These are phyloP conservation scores for Leucosporidium creatinivorum DNA, from an alignment of 768 basidiomycete species.

Conservation along the genomic window DNA sequence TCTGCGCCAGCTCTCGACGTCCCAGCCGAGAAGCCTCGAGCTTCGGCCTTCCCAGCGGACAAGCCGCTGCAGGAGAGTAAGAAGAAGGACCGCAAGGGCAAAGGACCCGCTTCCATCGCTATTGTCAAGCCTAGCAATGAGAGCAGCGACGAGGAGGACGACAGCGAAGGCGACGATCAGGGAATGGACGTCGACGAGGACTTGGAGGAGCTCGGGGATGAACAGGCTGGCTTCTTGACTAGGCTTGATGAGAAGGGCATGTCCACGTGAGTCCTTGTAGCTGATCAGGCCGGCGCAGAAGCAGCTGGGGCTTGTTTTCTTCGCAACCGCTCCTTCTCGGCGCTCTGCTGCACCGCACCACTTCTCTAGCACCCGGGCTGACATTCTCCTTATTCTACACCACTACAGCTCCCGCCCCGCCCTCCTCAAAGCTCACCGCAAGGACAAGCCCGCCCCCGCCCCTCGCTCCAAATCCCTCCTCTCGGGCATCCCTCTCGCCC, in stretches of 20 bases:
- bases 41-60: constrained; percentile 3
- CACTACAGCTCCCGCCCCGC: constrained; percentile 25
- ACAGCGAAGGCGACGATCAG: constrained; percentile 47
- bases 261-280: constrained; percentile 53
- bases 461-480: constrained; percentile 7
- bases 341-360: too few relatives aligned
- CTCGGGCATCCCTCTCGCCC: constrained; percentile 16
- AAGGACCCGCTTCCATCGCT: constrained; percentile 23
- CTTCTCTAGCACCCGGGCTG: not conserved
- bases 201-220: constrained; percentile 49
- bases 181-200: constrained; percentile 60
- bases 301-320: not conserved
- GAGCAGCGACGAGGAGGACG: not conserved
- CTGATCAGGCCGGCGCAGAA: not conserved
- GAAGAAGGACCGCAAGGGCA: constrained; percentile 34
- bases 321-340: too few relatives aligned
- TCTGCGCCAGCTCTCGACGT: not conserved
- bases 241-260: constrained; percentile 71
- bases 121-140: not conserved
- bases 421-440: constrained; percentile 23
- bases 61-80: not conserved
- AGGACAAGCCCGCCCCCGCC: constrained; percentile 16
- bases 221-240: constrained; percentile 52
- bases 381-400: not conserved
- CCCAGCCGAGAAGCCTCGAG: not conserved